A percentile compares a stretch with the other conserved stretches of the same genome.
These are phyloP conservation scores for Globisporangium paroecandrum DNA, from an alignment of 352 stramenopile species.

Conservation along the genomic window DNA sequence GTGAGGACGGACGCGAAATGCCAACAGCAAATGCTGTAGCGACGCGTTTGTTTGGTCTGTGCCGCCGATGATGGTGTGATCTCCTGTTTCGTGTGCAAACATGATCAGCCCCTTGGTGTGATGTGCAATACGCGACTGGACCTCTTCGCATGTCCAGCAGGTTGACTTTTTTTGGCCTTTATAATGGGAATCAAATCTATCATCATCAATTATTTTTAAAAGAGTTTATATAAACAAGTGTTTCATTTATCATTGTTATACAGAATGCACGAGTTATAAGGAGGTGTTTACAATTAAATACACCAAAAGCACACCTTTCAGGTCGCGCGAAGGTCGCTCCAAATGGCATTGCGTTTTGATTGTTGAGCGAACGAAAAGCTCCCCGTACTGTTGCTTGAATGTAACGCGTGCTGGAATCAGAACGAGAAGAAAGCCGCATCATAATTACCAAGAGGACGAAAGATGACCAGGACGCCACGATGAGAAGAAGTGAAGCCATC, in stretches of 20 bases:
- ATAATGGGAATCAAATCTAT: neutral
- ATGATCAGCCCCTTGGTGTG: neutral
- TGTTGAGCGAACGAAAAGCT: neutral
- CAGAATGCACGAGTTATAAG: neutral
- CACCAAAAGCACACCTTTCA: neutral
- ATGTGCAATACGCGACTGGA: neutral
- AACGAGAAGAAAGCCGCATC: neutral
- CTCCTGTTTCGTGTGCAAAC: neutral
- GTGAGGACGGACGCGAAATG: neutral
- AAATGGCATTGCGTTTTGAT: neutral
- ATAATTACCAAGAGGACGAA: slow-evolving; percentile 5
- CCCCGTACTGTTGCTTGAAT: neutral
- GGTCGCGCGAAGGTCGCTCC: neutral
- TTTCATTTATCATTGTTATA: too few species aligned
- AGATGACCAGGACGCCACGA: neutral
- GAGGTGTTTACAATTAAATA: neutral
- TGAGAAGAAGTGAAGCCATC: neutral
- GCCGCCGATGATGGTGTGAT: neutral
- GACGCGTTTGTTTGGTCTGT: neutral
- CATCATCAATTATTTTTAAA: too few species aligned
- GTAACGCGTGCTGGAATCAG: neutral
- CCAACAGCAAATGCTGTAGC: neutral
- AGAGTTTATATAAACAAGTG: too few species aligned
- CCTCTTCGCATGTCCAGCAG: neutral
- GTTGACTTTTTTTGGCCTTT: too few species aligned